Evolutionary conservation across 2,329 filamentous ascomycete species (phyloP), one percentile per base, ranked within the genome.

Genomic region (Phialophora expanda): DNA sequence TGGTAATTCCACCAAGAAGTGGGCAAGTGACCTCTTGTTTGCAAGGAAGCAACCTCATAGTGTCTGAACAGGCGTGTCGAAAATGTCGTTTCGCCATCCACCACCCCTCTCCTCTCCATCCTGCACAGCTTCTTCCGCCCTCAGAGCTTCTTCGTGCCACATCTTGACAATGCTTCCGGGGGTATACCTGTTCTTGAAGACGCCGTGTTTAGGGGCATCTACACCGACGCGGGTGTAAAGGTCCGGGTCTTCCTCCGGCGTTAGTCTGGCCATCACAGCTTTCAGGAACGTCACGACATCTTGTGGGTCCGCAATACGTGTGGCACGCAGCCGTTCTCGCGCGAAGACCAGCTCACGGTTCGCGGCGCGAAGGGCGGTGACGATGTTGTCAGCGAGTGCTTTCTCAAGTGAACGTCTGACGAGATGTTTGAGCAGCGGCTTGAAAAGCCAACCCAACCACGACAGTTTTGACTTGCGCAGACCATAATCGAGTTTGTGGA

Each of bases 281-380:
- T 88, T 90, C 73, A 95, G 78, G 78, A 97, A 97, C 0, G 91
- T 96, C 74, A 86, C 84, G 32, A 96, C 75, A 72, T 96, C 92
- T 61, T 89, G 84, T 0, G 93, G 93, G 72, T 92, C 86, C 0
- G 91, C 88, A 63, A 97, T 93, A 4, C 91, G 86, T 0, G 93
- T 93, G 0, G 94, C 94, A 4, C 94, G 87, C 9, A 98, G 84
- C 17, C 94, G 85, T 78, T 98, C 94, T 0, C 94, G 84, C 0
- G 93, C 93, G 76, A 90, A 97, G 0, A 97, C 78, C 7, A 98
- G 80, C 76, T 98, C 94, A 22, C 92, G 86, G 77, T 98, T 97
- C 17, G 90, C 85, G 0, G 87, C 83, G 71, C 89, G 88, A 41
- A 96, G 84, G 12, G 85, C 84, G 46, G 90, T 86, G 0, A 86